Percentiles rank a stretch among this genome's conserved stretches.
Conservation (phyloP, 257 asterid species). For the Parsonsia alboflavescens region DNA sequence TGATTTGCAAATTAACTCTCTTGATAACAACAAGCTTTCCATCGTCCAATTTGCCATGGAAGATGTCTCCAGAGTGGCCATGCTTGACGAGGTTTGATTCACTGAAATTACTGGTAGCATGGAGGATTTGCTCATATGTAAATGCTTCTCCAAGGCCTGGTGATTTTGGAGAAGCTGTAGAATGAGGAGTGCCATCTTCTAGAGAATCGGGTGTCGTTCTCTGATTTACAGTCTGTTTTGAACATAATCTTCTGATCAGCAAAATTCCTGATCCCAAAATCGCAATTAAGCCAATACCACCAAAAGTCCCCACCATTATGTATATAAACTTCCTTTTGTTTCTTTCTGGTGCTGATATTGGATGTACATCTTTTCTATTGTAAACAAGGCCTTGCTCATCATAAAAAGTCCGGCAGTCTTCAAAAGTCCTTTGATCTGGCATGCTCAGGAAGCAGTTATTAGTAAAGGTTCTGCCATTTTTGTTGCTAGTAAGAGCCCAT, state of each 20-base stretch:
- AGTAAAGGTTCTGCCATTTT: conserved; percentile 9
- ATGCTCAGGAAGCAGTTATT: conserved; percentile 41
- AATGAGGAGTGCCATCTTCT: conserved; percentile 19
- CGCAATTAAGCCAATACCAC: conserved; percentile 49
- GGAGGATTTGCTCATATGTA: conserved; percentile 44
- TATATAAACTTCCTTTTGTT: conserved; percentile 20
- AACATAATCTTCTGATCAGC: conserved; percentile 26
- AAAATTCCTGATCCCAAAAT: conserved; percentile 25
- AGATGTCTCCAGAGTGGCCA: conserved; percentile 71
- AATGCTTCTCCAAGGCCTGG: conserved; percentile 45
- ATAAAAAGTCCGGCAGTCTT: conserved; percentile 43
- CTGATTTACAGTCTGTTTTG: conserved; percentile 3
- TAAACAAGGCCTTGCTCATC: conserved; percentile 20
- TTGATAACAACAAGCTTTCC: conserved; percentile 48
- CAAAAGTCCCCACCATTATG: conserved; percentile 51
- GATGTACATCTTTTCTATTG: conserved; percentile 11
- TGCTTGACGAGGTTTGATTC: conserved; percentile 43
- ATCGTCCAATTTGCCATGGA: conserved; percentile 44
- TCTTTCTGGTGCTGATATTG: neutral
- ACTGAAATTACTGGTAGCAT: conserved; percentile 49
- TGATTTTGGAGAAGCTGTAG: conserved; percentile 16
- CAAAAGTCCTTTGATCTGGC: conserved; percentile 32
- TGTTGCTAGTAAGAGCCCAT: conserved; percentile 22
- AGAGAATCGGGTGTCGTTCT: conserved; percentile 17
- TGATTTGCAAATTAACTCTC: conserved; percentile 37